Evolutionary conservation across 805 yeast genomes (phyloP), one percentile per base, ranked within the genome.

Genomic region (Saturnispora quitensis): DNA sequence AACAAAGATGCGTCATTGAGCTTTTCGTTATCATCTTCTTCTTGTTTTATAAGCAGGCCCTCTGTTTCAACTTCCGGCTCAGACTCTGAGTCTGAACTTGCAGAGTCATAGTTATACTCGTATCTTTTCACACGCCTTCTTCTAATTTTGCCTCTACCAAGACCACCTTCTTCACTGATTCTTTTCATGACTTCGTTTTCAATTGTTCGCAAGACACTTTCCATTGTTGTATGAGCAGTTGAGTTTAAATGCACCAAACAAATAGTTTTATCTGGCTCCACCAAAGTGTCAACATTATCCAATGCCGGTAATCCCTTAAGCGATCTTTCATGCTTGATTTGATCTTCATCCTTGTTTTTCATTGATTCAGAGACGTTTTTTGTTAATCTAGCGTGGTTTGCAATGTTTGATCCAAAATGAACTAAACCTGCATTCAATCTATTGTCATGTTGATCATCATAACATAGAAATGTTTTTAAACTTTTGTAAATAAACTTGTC

Each of bases 391-490:
- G 72, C 62, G 49, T 68, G 72, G 28, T 73, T 71, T 2, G 75
- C 63, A 22, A 72, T 65, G 53, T 73, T 74, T 3, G 77, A 66
- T 3, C 77, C 78, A 42, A 75, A 58, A 48, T 62, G 62, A 9
- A 75, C 55, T 47, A 75, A 60, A 10, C 70, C 68, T 5, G 74
- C 65, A 25, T 63, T 68, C 43, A 74, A 62, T 42, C 60, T 58
- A 10, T 53, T 53, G 10, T 59, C 60, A 25, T 72, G 61, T 40
- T 57, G 55, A 9, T 52, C 52, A 8, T 56, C 56, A 22, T 50
- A 43, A 25, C 59, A 31, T 48, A 67, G 38, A 54, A 55, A 58
- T n/a, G 61, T 53, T 31, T 64, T 56, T 48, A 71, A 56, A 38
- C 66, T 68, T 20, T 58, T 58, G 50, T 70, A 70, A 55, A 69